Conservation (phyloP, 805 yeast genomes). For the Vanderwaltozyma tropicalis region DNA sequence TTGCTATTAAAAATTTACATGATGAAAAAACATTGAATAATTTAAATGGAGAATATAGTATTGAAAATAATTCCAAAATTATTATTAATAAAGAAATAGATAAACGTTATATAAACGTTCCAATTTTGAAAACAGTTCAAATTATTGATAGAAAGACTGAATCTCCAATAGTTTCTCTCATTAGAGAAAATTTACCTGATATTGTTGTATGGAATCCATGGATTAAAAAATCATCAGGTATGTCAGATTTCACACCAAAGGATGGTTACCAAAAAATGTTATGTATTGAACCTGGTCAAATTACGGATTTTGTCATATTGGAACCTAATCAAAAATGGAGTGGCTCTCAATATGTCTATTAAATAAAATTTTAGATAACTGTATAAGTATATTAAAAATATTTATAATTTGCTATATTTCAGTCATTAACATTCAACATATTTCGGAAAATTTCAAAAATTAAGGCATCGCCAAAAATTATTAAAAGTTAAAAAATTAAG, state of each 20-base stretch:
- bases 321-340: slow-evolving; percentile 66
- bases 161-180: slow-evolving; percentile 52
- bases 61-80: slow-evolving; percentile 59
- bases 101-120: slow-evolving; percentile 60
- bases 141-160: slow-evolving; percentile 60
- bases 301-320: slow-evolving; percentile 50
- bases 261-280: slow-evolving; percentile 74
- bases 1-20: slow-evolving; percentile 61
- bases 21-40: slow-evolving; percentile 69
- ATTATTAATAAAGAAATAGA: slow-evolving; percentile 70
- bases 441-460: no score
- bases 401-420: no score
- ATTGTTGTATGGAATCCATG: slow-evolving; percentile 96
- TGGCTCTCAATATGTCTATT: slow-evolving; percentile 44
- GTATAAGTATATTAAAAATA: no score
- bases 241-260: slow-evolving; percentile 82
- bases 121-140: slow-evolving; percentile 42
- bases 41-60: slow-evolving; percentile 46
- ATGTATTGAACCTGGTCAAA: slow-evolving; percentile 88
- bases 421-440: no score
- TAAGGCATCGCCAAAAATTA: no score
- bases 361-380: not conserved
- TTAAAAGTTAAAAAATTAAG: no score
- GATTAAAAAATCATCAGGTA: slow-evolving; percentile 64
- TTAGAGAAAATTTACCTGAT: slow-evolving; percentile 49